Evolutionary conservation across 129 eudicot genomes (phyloP).

Genomic region (Flaveria ramosissima): DNA sequence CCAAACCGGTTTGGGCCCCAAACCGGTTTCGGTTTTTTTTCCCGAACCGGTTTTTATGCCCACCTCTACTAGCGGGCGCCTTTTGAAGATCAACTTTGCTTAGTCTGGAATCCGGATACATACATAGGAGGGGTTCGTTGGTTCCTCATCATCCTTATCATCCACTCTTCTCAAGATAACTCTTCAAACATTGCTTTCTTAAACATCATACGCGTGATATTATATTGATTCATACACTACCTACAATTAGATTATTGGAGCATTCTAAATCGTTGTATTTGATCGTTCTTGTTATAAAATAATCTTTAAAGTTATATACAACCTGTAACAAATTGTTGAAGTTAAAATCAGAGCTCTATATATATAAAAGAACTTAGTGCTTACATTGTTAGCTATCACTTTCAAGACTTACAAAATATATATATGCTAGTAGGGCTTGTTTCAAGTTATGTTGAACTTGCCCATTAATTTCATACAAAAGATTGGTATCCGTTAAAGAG

Average conservation of each 20-base stretch:
- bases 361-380: background rate
- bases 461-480: no score
- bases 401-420: background rate
- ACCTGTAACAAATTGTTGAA: background rate
- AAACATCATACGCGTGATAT: background rate
- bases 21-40: no score
- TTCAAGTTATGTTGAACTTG: background rate
- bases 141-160: background rate
- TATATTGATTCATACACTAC: no score
- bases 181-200: background rate
- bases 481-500: background rate
- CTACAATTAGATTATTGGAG: no score
- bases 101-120: no score
- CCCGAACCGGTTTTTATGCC: no score
- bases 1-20: no score
- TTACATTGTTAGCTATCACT: background rate
- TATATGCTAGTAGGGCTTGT: background rate
- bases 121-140: background rate
- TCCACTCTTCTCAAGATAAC: background rate
- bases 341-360: background rate
- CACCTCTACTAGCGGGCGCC: no score
- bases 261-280: no score
- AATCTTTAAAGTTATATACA: background rate
- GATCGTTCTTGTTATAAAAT: no score
- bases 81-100: no score